A percentile compares a stretch with the other conserved stretches of the same genome.
Evolutionary conservation across 805 yeast genomes (phyloP).

Genomic region (Candida manassasensis): DNA sequence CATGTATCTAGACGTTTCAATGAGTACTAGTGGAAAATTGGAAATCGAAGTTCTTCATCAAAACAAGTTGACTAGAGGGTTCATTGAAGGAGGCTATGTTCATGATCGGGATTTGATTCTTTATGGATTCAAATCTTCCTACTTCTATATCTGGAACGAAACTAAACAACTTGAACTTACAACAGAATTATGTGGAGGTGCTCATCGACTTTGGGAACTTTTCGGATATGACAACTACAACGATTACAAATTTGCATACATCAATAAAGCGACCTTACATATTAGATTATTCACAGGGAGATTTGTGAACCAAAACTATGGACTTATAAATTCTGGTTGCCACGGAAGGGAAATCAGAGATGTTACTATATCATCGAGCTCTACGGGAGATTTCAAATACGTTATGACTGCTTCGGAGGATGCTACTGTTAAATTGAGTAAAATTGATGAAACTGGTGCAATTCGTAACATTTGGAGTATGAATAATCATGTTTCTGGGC

Average conservation of each 20-base stretch:
- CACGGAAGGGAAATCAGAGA: constrained; percentile 93
- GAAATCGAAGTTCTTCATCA: constrained; percentile 36
- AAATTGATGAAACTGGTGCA: constrained; percentile 34
- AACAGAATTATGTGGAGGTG: constrained; percentile 81
- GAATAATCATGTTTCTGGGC: constrained; percentile 83
- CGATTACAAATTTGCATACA: constrained; percentile 47
- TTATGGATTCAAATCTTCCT: constrained; percentile 79
- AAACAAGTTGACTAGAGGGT: constrained; percentile 69
- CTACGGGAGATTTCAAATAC: constrained; percentile 32
- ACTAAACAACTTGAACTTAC: constrained; percentile 65
- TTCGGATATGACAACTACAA: constrained; percentile 16
- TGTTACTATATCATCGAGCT: constrained; percentile 46
- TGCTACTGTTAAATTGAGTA: constrained; percentile 64
- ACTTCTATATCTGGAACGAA: constrained; percentile 80
- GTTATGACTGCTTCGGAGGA: constrained; percentile 87
- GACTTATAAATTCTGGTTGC: constrained; percentile 51
- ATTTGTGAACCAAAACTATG: constrained; percentile 16
- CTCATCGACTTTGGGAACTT: constrained; percentile 80
- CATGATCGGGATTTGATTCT: constrained; percentile 42
- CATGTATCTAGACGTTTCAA: constrained; percentile 28
- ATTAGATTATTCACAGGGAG: constrained; percentile 24
- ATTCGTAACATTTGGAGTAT: constrained; percentile 53
- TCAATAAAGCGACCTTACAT: constrained; percentile 47
- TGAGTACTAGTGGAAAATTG: constrained; percentile 8
- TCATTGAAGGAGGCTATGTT: constrained; percentile 68